phyloP scores from a whole-genome alignment of 768 basidiomycete species.

The Termitomyces sp. region DNA sequence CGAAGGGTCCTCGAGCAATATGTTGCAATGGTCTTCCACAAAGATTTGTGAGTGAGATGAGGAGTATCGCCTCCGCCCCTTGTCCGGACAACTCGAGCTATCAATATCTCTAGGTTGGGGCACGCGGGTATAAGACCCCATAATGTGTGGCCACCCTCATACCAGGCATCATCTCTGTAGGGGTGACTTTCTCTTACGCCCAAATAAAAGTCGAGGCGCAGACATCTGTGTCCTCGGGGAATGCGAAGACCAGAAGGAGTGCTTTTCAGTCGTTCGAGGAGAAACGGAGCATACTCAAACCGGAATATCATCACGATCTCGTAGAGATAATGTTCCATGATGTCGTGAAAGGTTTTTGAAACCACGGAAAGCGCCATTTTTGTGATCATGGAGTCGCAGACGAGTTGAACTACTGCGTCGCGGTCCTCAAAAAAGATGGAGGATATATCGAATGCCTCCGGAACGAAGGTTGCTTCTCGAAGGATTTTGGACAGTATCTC shows the following conservation, averaged over 20 bases:
- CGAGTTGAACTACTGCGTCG: neutral
- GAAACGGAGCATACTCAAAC: neutral
- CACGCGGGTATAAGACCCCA: neutral
- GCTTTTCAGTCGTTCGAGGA: neutral
- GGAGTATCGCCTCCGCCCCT: neutral
- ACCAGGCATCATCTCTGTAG: neutral
- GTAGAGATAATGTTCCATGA: neutral
- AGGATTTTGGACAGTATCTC: neutral
- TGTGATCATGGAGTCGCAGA: constrained; percentile 1
- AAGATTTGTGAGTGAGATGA: neutral
- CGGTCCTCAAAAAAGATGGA: neutral
- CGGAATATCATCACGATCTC: neutral
- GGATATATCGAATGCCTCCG: neutral
- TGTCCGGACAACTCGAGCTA: neutral
- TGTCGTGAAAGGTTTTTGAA: neutral
- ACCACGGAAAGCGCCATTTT: neutral
- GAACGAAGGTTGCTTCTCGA: neutral
- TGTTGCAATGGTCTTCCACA: neutral
- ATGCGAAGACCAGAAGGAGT: neutral
- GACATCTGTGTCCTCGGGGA: neutral
- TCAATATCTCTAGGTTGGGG: neutral
- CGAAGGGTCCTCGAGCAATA: neutral
- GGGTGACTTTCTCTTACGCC: neutral
- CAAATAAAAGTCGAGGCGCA: neutral
- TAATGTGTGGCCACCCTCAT: neutral